These are phyloP conservation scores for Exobasidium rhododendri DNA, from an alignment of 1,284 basidiomycete species.

Conservation along the genomic window DNA sequence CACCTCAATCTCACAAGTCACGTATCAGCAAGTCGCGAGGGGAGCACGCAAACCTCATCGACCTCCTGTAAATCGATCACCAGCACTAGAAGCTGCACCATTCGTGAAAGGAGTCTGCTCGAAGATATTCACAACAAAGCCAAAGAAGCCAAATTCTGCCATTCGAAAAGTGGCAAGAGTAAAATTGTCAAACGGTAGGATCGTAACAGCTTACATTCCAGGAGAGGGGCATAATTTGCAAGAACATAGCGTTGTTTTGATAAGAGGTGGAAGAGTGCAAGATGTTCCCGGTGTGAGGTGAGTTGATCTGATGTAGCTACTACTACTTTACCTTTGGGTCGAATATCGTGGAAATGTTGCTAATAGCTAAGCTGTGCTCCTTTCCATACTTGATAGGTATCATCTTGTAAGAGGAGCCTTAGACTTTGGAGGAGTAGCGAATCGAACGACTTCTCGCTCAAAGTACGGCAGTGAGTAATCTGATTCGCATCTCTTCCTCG, in stretches of 20 bases:
- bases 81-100: conserved; percentile 46
- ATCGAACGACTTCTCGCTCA: conserved; percentile 75
- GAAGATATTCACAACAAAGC: conserved; percentile 61
- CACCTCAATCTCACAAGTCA: conserved; percentile 20
- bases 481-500: background rate
- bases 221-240: conserved; percentile 98
- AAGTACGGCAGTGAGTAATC: conserved; percentile 79
- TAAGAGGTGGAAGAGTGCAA: conserved; percentile 90
- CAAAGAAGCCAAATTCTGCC: conserved; percentile 99
- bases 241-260: conserved; percentile 91
- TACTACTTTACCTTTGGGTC: too few species aligned
- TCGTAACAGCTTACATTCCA: conserved; percentile 87
- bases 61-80: conserved; percentile 54
- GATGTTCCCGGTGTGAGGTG: conserved; percentile 69
- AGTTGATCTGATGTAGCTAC: background rate
- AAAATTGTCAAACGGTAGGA: conserved; percentile 84
- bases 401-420: conserved; percentile 89
- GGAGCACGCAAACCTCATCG: conserved; percentile 50
- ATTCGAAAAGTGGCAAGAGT: conserved; percentile 96
- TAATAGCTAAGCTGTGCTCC: background rate
- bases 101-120: conserved; percentile 54
- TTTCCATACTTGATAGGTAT: conserved; percentile 64
- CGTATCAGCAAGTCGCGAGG: conserved; percentile 50
- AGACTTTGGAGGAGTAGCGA: conserved; percentile 87
- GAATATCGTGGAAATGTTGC: background rate